These are phyloP conservation scores for Pestalotiopsis sp. DNA, from an alignment of 2,329 filamentous ascomycete species.

Conservation along the genomic window DNA sequence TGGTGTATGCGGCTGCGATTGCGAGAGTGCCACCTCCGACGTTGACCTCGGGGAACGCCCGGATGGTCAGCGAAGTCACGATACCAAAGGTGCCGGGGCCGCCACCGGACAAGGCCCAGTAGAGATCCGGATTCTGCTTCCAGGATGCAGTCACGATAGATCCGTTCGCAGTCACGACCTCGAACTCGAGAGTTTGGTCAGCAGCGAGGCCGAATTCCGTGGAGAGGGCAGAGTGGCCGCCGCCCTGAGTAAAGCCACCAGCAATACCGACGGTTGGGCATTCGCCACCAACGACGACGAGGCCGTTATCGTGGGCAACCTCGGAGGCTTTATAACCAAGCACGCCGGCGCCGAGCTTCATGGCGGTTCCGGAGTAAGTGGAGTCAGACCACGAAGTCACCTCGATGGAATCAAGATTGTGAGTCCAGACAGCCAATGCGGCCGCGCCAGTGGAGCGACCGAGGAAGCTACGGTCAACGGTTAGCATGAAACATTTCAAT, in stretches of 20 bases:
- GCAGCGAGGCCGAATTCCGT: constrained; percentile 58
- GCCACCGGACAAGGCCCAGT: constrained; percentile 64
- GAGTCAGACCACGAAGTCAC: constrained; percentile 25
- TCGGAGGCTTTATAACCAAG: constrained; percentile 3
- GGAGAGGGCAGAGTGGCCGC: constrained; percentile 57
- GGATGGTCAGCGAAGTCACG: constrained; percentile 56
- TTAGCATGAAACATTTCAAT: too few species aligned
- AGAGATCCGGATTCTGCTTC: constrained; percentile 55
- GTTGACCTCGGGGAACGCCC: constrained; percentile 45
- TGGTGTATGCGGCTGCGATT: constrained; percentile 22
- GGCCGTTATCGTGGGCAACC: constrained; percentile 4
- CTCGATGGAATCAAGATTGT: constrained; percentile 31
- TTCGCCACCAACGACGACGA: constrained; percentile 14
- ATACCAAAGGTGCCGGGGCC: constrained; percentile 62
- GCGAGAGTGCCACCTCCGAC: constrained; percentile 38
- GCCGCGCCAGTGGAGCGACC: constrained; percentile 33
- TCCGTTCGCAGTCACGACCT: constrained; percentile 56
- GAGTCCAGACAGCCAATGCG: constrained; percentile 33
- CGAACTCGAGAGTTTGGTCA: constrained; percentile 58
- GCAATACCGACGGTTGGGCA: constrained; percentile 20
- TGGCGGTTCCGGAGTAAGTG: constrained; percentile 23
- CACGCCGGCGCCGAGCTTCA: constrained; percentile 12
- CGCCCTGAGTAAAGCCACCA: constrained; percentile 39
- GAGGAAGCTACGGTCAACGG: constrained; percentile 13
- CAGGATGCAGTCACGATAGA: constrained; percentile 48